Conservation (phyloP, 2,329 filamentous ascomycete genomes). For the Hirsutella minnesotensis region DNA sequence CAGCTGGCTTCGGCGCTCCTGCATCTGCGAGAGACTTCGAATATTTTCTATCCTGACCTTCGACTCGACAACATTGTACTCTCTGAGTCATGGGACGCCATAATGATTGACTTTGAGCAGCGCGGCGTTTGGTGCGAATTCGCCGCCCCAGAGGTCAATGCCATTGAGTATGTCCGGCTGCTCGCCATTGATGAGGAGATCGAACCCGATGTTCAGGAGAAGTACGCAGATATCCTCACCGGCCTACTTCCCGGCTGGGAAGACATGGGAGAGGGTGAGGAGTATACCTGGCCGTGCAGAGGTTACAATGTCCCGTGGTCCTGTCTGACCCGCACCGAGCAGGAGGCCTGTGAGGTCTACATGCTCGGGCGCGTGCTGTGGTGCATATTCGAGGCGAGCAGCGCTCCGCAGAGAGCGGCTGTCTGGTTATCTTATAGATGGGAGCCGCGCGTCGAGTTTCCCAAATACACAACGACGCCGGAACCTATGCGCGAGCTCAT, state of each 20-base stretch:
- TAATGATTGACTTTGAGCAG: conserved; percentile 53
- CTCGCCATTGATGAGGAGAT: conserved; percentile 38
- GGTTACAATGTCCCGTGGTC: conserved; percentile 48
- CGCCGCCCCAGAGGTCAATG: conserved; percentile 47
- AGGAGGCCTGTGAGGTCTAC: conserved; percentile 48
- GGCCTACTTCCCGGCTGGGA: conserved; percentile 36
- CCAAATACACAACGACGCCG: conserved; percentile 36
- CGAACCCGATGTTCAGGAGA: conserved; percentile 23
- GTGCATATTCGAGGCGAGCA: conserved; percentile 51
- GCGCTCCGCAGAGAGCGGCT: conserved; percentile 42
- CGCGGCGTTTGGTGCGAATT: conserved; percentile 53
- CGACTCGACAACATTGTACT: conserved; percentile 49
- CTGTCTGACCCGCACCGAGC: conserved; percentile 35
- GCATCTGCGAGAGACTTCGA: conserved; percentile 33
- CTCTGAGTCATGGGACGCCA: conserved; percentile 29
- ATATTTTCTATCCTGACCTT: conserved; percentile 45
- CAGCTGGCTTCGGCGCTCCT: conserved; percentile 40
- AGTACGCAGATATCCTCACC: conserved; percentile 28
- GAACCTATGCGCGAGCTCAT: conserved; percentile 32
- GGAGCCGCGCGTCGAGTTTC: conserved; percentile 45
- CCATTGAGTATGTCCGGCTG: conserved; percentile 44
- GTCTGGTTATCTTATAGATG: conserved; percentile 48
- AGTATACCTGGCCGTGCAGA: conserved; percentile 32
- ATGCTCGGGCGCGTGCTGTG: conserved; percentile 50
- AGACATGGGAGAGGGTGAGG: conserved; percentile 23